A percentile compares a stretch with the other conserved stretches of the same genome.
These are phyloP conservation scores for Penicillium dipodomyicola DNA, from an alignment of 495 filamentous ascomycete species.

Conservation along the genomic window DNA sequence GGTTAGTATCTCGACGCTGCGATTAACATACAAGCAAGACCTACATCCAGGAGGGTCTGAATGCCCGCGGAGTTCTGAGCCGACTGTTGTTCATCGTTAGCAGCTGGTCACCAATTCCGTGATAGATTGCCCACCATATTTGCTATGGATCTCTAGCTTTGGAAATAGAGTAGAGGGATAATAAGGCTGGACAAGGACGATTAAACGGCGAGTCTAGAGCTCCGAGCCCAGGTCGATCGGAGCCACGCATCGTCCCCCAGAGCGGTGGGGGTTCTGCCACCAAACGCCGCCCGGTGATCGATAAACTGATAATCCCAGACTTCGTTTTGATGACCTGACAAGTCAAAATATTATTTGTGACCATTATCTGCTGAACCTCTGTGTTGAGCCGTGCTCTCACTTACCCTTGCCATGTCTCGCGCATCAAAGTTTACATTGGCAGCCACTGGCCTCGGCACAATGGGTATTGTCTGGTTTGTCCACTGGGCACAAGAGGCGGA, in stretches of 20 bases:
- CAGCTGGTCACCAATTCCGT: conserved; percentile 10
- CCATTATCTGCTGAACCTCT: background rate
- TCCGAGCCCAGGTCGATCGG: conserved; percentile 34
- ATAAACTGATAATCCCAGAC: conserved; percentile 32
- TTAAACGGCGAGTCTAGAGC: conserved; percentile 33
- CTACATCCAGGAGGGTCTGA: conserved; percentile 96
- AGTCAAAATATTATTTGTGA: background rate
- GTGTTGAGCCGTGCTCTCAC: background rate
- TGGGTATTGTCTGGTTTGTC: conserved; percentile 77
- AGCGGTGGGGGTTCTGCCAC: conserved; percentile 41
- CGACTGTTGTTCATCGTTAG: conserved; percentile 64
- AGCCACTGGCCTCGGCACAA: conserved; percentile 71
- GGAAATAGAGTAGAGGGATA: conserved; percentile 11
- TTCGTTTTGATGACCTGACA: conserved; percentile 16
- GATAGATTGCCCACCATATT: conserved; percentile 38
- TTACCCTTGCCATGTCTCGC: conserved; percentile 64
- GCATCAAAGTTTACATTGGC: conserved; percentile 83
- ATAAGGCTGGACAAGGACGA: conserved; percentile 17
- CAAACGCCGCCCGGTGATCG: conserved; percentile 30
- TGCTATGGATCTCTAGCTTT: conserved; percentile 15
- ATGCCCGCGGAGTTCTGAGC: conserved; percentile 98
- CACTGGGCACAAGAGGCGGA: conserved; percentile 86
- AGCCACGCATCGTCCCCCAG: conserved; percentile 39
- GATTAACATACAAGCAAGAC: conserved; percentile 29
- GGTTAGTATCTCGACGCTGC: conserved; percentile 28